These are phyloP conservation scores for Tulasnella sp. DNA, from an alignment of 768 basidiomycete genomes.

Conservation along the genomic window DNA sequence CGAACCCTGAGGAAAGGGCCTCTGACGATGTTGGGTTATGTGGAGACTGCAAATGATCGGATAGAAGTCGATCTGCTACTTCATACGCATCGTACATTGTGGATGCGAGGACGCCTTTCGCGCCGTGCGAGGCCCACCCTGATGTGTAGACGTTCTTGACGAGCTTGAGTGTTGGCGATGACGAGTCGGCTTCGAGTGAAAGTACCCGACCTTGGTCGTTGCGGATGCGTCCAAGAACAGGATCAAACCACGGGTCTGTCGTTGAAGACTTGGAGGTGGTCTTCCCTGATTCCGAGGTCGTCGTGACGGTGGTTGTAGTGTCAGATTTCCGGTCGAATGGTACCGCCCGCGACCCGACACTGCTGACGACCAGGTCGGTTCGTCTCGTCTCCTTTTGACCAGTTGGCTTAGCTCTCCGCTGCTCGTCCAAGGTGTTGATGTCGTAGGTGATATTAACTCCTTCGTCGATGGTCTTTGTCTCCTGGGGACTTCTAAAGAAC, in stretches of 20 bases:
- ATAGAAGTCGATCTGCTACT: conserved; percentile 65
- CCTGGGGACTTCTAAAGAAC: conserved; percentile 68
- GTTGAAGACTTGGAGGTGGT: conserved; percentile 39
- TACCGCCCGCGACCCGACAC: conserved; percentile 80
- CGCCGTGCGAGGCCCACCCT: conserved; percentile 91
- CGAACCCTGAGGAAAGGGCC: conserved; percentile 25
- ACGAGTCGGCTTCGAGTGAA: background rate
- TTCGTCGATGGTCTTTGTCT: conserved; percentile 29
- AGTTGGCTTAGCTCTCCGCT: conserved; percentile 46
- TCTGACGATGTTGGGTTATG: conserved; percentile 6
- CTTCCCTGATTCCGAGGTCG: conserved; percentile 28
- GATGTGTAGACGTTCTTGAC: conserved; percentile 74
- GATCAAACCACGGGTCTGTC: conserved; percentile 55
- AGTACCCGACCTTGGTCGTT: conserved; percentile 50
- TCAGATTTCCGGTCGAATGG: conserved; percentile 39
- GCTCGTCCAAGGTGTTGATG: conserved; percentile 58
- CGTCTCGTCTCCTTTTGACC: conserved; percentile 49
- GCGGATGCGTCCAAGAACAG: conserved; percentile 54
- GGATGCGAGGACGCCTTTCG: conserved; percentile 83
- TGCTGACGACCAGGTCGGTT: conserved; percentile 81
- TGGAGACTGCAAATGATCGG: conserved; percentile 46
- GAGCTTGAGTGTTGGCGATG: conserved; percentile 34
- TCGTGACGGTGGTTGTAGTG: conserved; percentile 17
- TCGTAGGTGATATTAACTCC: conserved; percentile 48
- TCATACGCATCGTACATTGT: conserved; percentile 92